Base-by-base conservation (phyloP, 2,329 filamentous ascomycete genomes). In the Aspergillus japonicus region DNA sequence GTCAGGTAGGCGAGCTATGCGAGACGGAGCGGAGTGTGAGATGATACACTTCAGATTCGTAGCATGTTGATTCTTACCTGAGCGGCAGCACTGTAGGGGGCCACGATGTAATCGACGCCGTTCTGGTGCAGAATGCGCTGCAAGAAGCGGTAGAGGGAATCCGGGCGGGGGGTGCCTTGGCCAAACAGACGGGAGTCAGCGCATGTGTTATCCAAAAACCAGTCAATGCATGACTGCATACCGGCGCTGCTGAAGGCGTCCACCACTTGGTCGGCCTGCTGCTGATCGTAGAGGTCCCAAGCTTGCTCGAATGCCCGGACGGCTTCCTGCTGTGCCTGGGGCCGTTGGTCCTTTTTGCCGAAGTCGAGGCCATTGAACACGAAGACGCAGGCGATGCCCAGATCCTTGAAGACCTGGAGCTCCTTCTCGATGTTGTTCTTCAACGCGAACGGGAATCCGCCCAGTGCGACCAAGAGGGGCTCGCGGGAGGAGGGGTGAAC, bases 351-450 rank as follows among this genome's bases (percentile, higher is more conserved):
- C 70, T 90, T 89, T 59, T 89, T 90, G 44, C 87, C 87, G 62
- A 92, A 84, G 44, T 92, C 87, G 69, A 96, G 85, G 39, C 95
- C 95, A 74, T 94, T 91, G 77, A 99, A 99, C 54, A 99, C 83
- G 75, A 99, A 98, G 64, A 96, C 80, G 2, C 91, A 91, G n/a
- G 82, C 86, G 55, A 96, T 88, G 21, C 85, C 85, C 68, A 88
- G 80, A 50, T 84, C 83, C 62, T 86, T 85, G 82, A 95, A 91
- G 60, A 82, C 81, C 61, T 89, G 84, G 31, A 99, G 81, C 68
- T 96, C 91, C 54, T 85, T 83, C 72, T 91, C 86, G 64, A 99
- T 89, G 69, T 89, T 89, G 65, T 80, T 82, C 75, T 86, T 86
- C 71, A 98, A 83, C 56, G 90, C 90, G 61, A 90, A 87, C 2